A percentile compares a stretch with the other conserved stretches of the same genome.
Evolutionary conservation across 169 alveolate species (phyloP).

Genomic region (Eimeria maxima): DNA sequence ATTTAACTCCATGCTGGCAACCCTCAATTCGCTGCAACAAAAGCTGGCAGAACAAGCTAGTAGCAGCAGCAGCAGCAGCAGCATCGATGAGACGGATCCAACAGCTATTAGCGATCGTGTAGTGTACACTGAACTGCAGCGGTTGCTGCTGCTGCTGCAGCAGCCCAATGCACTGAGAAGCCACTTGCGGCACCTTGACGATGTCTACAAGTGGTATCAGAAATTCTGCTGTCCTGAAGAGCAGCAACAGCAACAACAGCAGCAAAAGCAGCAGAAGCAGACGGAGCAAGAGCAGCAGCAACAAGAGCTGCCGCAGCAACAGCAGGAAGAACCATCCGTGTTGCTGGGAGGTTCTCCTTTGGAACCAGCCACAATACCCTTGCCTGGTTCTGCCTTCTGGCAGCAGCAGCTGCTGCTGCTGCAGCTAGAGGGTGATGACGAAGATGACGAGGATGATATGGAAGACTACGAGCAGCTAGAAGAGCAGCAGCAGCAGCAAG

Average conservation of each 20-base stretch:
- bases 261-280: slow-evolving; percentile 42
- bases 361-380: not conserved
- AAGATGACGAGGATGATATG: not conserved
- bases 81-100: not conserved
- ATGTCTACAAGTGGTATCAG: not conserved
- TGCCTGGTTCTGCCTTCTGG: slow-evolving; percentile 44
- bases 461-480: not conserved
- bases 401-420: not conserved
- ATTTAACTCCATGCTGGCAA: not conserved
- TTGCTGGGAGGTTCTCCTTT: not conserved
- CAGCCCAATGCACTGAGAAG: slow-evolving; percentile 28
- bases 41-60: not conserved
- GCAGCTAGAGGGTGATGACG: not conserved
- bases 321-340: not conserved
- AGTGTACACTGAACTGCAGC: slow-evolving; percentile 30
- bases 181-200: slow-evolving; percentile 16
- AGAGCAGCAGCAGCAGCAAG: not conserved
- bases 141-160: slow-evolving; percentile 63
- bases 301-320: not conserved
- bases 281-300: slow-evolving; percentile 16
- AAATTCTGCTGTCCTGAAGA: slow-evolving; percentile 19
- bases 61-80: slow-evolving; percentile 8
- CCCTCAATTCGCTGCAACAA: not conserved
- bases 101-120: not conserved
- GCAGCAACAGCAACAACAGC: slow-evolving; percentile 40